Percentiles rank a stretch among this genome's conserved stretches.
phyloP scores from a whole-genome alignment of 2,329 filamentous ascomycete species.

The Magnaporthales sp. region DNA sequence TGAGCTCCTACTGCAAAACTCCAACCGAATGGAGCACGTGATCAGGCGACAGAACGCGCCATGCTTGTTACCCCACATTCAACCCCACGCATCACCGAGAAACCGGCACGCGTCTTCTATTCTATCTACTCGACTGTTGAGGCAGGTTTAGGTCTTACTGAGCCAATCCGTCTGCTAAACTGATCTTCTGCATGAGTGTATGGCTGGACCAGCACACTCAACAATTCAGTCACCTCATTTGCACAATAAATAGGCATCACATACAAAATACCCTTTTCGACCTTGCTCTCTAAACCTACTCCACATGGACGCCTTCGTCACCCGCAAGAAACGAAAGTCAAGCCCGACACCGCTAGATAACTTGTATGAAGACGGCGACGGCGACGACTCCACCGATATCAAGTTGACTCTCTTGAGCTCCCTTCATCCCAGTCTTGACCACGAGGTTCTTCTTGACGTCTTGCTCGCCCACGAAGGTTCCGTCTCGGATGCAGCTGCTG shows the following conservation, averaged over 20 bases:
- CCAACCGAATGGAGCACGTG: not conserved
- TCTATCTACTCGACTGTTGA: too few relatives aligned
- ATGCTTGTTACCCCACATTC: not conserved
- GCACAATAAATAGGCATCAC: too few relatives aligned
- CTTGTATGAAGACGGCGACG: slow-evolving; percentile 20
- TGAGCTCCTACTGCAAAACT: not conserved
- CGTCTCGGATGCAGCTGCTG: slow-evolving; percentile 54
- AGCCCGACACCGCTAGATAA: slow-evolving; percentile 8
- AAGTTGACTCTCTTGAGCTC: slow-evolving; percentile 82
- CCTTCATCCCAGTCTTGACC: slow-evolving; percentile 55
- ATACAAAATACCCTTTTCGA: not conserved
- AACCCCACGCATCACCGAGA: not conserved
- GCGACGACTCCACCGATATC: slow-evolving; percentile 77
- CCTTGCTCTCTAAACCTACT: not conserved
- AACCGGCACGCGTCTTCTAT: not conserved
- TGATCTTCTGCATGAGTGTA: too few relatives aligned
- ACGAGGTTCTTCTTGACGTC: slow-evolving; percentile 66
- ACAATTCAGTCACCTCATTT: too few relatives aligned
- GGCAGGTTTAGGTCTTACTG: too few relatives aligned
- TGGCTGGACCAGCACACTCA: too few relatives aligned
- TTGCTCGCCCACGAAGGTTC: slow-evolving; percentile 71
- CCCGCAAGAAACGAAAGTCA: slow-evolving; percentile 42
- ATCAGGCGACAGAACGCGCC: not conserved
- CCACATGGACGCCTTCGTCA: slow-evolving; percentile 52
- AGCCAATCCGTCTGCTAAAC: too few relatives aligned